phyloP scores from a whole-genome alignment of 306 rosid species.

The Prunus salicina region DNA sequence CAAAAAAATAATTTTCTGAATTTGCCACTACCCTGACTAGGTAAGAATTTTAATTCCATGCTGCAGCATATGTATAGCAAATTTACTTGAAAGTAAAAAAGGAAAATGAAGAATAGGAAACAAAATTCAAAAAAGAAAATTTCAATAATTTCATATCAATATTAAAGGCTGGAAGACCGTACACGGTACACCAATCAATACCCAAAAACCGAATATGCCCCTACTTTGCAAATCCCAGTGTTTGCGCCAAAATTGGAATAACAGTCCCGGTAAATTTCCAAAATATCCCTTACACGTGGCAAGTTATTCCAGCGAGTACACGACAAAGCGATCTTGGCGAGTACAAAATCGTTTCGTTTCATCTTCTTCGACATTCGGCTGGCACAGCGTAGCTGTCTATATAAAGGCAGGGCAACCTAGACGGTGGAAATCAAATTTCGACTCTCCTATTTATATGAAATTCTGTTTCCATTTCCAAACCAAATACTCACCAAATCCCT shows the following conservation, averaged over 20 bases:
- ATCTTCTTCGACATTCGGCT: neutral
- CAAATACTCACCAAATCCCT: neutral
- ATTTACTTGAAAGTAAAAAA: no score
- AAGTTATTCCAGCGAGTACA: neutral
- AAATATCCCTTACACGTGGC: neutral
- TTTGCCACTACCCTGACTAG: no score
- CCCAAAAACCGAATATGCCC: neutral
- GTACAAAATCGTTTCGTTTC: neutral
- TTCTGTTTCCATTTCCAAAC: neutral
- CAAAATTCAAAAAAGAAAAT: no score
- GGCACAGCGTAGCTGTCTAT: neutral
- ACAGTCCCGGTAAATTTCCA: neutral
- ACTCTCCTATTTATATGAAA: neutral
- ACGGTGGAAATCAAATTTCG: neutral
- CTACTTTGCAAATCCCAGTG: neutral
- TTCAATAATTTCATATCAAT: no score
- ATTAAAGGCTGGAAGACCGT: neutral
- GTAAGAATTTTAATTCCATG: no score
- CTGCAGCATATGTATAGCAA: no score
- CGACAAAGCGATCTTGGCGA: neutral
- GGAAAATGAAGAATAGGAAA: no score
- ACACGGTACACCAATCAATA: neutral
- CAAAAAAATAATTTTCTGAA: no score
- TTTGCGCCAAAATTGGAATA: neutral
- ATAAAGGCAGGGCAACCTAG: neutral